These are phyloP conservation scores for Eleusine indica DNA, from an alignment of 176 grass and related monocot genomes.

Conservation along the genomic window DNA sequence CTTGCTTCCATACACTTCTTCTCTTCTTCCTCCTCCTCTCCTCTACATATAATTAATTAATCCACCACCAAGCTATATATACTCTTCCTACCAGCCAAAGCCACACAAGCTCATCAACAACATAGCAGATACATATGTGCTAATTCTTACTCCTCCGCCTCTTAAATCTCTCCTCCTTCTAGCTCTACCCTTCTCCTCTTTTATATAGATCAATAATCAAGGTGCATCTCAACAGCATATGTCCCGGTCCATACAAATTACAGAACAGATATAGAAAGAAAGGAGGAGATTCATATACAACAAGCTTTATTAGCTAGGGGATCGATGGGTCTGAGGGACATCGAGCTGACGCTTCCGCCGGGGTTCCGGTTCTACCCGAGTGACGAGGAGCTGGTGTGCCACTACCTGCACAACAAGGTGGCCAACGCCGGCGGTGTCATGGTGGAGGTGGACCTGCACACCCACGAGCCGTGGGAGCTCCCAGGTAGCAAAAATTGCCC, in stretches of 20 bases:
- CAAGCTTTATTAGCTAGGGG: not conserved
- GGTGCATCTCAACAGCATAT: not conserved
- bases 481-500: constrained; percentile 45
- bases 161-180: not conserved
- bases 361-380: constrained; percentile 76
- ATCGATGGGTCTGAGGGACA: constrained; percentile 61
- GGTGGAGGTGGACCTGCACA: constrained; percentile 79
- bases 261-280: constrained; percentile 1
- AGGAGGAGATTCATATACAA: not conserved
- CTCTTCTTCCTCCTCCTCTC: constrained; percentile 3
- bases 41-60: constrained; percentile 23
- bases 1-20: constrained; percentile 56
- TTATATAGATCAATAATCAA: not conserved
- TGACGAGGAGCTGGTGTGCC: constrained; percentile 77
- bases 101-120: constrained; percentile 23
- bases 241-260: not conserved
- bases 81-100: constrained; percentile 24
- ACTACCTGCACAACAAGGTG: constrained; percentile 77
- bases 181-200: not conserved
- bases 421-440: constrained; percentile 46
- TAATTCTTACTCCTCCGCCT: not conserved
- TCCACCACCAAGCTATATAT: constrained; percentile 47
- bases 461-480: constrained; percentile 75
- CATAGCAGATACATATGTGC: not conserved
- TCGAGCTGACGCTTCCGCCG: constrained; percentile 71